Evolutionary conservation across 495 filamentous ascomycete genomes (phyloP), one percentile per base, ranked within the genome.

Genomic region (Aspergillus cavernicola): DNA sequence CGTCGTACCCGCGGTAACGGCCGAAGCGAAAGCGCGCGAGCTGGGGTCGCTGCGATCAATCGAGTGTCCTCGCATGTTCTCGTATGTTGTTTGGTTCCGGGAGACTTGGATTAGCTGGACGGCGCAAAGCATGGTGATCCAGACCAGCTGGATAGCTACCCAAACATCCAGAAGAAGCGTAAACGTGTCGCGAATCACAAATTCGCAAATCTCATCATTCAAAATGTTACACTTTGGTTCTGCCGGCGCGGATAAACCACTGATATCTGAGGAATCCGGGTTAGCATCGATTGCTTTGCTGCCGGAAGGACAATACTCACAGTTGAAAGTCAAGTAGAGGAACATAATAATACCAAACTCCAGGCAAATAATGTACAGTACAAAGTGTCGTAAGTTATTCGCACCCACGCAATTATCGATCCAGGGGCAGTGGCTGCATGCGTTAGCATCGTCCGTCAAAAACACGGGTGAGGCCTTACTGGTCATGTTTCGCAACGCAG

Each of bases 351-450:
- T 85, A 23, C 89, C 89, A 16, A 87, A 56, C 58, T 90, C 85
- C 35, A 97, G 69, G 56, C 71, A 86, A 16, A 90, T 67, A 28
- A 97, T 78, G 64, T 96, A 98, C 19, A 96, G 67, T 52, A 96
- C 86, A 71, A 98, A 98, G 62, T 97, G 95, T 4, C 93, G 84
- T 59, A 95, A 85, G 64, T 98, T 98, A 64, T 96, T 97, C 33
- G 92, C 79, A 36, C 88, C 93, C 33, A 98, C 82, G 64, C 93
- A 98, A 71, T 96, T 97, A 68, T 93, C 85, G 32, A 97, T 90
- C 93, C 93, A 98, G 0, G 93, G 93, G 61, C 93, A 98, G 66
- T 98, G 93, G 61, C 92, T 97, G 52, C 29, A 20, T 24, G n/a
- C 66, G 85, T 75, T 55, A 53, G 40, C 22, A 38, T 33, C 28